A percentile compares a stretch with the other conserved stretches of the same genome.
Conservation (phyloP, 2,329 filamentous ascomycete species). For the Ceratocystis variospora region DNA sequence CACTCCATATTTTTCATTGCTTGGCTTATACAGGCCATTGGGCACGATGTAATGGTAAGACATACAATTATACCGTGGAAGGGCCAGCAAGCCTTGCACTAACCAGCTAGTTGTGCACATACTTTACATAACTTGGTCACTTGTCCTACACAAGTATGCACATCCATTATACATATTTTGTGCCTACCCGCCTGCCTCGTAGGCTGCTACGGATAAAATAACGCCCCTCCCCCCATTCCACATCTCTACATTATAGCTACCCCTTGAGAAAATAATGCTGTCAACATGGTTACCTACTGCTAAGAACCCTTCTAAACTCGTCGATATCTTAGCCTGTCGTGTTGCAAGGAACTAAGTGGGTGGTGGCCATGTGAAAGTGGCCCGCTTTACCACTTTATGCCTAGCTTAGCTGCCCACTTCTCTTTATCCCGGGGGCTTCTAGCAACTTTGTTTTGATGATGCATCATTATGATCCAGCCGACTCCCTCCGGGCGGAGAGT, state of each 20-base stretch:
- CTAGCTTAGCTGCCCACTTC: too few relatives aligned
- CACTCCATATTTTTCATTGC: background rate
- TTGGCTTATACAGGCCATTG: background rate
- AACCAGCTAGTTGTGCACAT: background rate
- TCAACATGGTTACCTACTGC: too few relatives aligned
- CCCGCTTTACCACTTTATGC: too few relatives aligned
- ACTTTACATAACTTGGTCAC: background rate
- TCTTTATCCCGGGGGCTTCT: too few relatives aligned
- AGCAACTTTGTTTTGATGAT: background rate
- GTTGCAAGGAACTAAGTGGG: too few relatives aligned
- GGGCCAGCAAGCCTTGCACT: background rate
- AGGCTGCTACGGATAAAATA: background rate
- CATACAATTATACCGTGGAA: background rate
- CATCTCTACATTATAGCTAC: background rate
- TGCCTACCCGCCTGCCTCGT: background rate
- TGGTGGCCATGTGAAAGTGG: too few relatives aligned
- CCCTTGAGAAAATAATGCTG: too few relatives aligned
- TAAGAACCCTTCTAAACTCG: too few relatives aligned
- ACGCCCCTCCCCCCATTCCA: background rate
- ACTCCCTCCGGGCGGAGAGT: background rate
- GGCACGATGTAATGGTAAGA: background rate
- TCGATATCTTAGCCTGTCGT: too few relatives aligned
- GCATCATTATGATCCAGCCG: background rate
- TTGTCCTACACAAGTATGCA: background rate
- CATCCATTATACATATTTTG: background rate